Evolutionary conservation across 2,329 filamentous ascomycete species (phyloP).

Genomic region (Colletotrichum gigasporum): DNA sequence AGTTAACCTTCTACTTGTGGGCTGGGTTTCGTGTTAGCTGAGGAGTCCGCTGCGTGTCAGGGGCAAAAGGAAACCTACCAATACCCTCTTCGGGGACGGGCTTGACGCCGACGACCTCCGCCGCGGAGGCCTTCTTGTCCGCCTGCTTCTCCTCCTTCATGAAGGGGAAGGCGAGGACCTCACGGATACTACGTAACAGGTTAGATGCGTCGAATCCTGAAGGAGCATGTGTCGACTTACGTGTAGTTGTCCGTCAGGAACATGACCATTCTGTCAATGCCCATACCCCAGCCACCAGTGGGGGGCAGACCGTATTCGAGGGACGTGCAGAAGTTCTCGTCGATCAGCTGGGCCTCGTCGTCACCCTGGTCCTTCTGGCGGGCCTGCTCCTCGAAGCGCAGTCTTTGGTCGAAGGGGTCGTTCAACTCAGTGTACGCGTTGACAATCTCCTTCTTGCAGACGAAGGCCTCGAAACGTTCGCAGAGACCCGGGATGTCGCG

Average conservation of each 20-base stretch:
- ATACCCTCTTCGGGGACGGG: constrained; percentile 70
- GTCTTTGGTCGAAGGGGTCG: constrained; percentile 89
- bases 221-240: neutral
- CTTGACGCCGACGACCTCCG: constrained; percentile 70
- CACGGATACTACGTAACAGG: constrained; percentile 81
- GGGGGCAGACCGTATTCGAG: constrained; percentile 84
- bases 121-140: constrained; percentile 64
- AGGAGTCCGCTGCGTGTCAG: neutral
- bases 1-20: constrained; percentile 30
- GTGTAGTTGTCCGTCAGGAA: constrained; percentile 88
- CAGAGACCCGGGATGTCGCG: constrained; percentile 83
- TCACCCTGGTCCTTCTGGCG: constrained; percentile 96
- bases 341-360: constrained; percentile 94
- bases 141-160: constrained; percentile 84
- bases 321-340: constrained; percentile 92
- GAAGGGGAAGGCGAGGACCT: constrained; percentile 95
- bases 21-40: constrained; percentile 15
- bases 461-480: constrained; percentile 97
- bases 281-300: constrained; percentile 96
- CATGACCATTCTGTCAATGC: constrained; percentile 93
- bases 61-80: constrained; percentile 15
- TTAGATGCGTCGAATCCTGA: neutral
- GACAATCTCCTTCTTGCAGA: constrained; percentile 94
- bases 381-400: constrained; percentile 81
- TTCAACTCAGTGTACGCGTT: constrained; percentile 99